These are phyloP conservation scores for Cyclotella kingstonii DNA, from an alignment of 108 stramenopile species.

Conservation along the genomic window DNA sequence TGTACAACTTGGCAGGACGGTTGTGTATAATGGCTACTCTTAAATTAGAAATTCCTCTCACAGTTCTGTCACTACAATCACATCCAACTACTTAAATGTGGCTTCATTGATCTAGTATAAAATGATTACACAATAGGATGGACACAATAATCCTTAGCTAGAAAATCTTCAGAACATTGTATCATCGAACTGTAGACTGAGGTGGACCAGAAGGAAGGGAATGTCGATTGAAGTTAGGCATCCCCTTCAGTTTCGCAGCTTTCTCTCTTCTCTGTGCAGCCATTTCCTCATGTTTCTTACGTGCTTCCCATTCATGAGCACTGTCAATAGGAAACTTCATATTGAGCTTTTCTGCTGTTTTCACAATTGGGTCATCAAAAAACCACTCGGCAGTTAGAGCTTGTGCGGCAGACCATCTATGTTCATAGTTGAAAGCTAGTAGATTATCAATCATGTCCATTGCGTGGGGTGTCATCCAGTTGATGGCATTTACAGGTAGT, in stretches of 20 bases:
- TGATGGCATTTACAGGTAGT: slow-evolving; percentile 49
- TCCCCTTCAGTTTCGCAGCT: slow-evolving; percentile 8
- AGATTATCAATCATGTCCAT: slow-evolving; percentile 75
- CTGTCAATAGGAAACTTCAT: slow-evolving; percentile 82
- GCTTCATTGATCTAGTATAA: too few species aligned
- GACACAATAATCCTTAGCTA: too few species aligned
- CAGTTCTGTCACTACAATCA: too few species aligned
- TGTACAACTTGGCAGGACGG: too few species aligned
- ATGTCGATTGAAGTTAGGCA: too few species aligned
- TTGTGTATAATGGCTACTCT: too few species aligned
- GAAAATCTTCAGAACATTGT: too few species aligned
- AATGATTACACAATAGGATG: too few species aligned
- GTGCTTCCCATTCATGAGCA: slow-evolving; percentile 79
- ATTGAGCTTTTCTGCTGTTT: slow-evolving; percentile 67
- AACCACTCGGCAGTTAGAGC: slow-evolving; percentile 85
- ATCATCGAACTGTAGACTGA: too few species aligned
- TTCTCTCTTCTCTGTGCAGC: slow-evolving; percentile 36
- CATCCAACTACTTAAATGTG: too few species aligned
- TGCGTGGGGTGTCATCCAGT: slow-evolving; percentile 90
- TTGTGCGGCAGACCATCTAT: slow-evolving; percentile 77
- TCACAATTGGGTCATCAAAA: slow-evolving; percentile 79
- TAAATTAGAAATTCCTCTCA: too few species aligned
- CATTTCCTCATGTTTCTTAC: slow-evolving; percentile 74
- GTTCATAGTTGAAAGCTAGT: slow-evolving; percentile 68
- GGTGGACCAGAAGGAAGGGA: too few species aligned